Percentiles rank a stretch among this genome's conserved stretches.
These are phyloP conservation scores for Didymella sp. DNA, from an alignment of 2,329 filamentous ascomycete species.

Conservation along the genomic window DNA sequence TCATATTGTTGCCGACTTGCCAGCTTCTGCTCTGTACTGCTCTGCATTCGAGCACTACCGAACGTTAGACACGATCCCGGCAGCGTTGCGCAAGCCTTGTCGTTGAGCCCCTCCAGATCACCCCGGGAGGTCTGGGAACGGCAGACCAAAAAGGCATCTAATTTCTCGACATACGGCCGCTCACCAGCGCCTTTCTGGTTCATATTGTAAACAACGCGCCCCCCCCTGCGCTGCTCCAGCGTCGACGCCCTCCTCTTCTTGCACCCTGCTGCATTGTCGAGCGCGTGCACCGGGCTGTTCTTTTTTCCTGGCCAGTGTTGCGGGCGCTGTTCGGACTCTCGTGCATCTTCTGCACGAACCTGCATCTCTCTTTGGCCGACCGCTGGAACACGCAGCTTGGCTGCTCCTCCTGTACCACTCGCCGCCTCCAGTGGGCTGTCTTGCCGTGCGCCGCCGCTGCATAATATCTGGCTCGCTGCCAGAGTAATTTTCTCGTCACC, in stretches of 20 bases:
- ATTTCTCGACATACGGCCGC: conserved; percentile 34
- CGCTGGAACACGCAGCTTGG: conserved; percentile 18
- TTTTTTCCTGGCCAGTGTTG: conserved; percentile 31
- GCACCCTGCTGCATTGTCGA: conserved; percentile 29
- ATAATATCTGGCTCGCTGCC: conserved; percentile 44
- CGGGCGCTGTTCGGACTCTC: conserved; percentile 23
- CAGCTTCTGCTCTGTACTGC: not conserved
- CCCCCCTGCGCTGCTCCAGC: conserved; percentile 23
- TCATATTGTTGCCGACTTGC: conserved; percentile 5
- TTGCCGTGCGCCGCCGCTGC: conserved; percentile 42
- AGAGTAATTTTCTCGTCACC: conserved; percentile 33
- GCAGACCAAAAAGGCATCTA: conserved; percentile 37
- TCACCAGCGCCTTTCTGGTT: conserved; percentile 8
- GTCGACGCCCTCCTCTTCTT: conserved; percentile 22
- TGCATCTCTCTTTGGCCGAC: conserved; percentile 37
- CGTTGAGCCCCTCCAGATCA: conserved; percentile 32
- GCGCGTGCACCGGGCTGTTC: conserved; percentile 32
- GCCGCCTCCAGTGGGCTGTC: conserved; percentile 36
- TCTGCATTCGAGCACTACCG: not conserved
- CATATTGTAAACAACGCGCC: conserved; percentile 19
- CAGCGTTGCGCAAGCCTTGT: conserved; percentile 16
- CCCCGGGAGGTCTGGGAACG: conserved; percentile 25
- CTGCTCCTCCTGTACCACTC: conserved; percentile 16
- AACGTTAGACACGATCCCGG: conserved; percentile 9
- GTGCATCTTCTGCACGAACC: conserved; percentile 26